These are phyloP conservation scores for Fusarium devonianum DNA, from an alignment of 2,329 filamentous ascomycete species.

Conservation along the genomic window DNA sequence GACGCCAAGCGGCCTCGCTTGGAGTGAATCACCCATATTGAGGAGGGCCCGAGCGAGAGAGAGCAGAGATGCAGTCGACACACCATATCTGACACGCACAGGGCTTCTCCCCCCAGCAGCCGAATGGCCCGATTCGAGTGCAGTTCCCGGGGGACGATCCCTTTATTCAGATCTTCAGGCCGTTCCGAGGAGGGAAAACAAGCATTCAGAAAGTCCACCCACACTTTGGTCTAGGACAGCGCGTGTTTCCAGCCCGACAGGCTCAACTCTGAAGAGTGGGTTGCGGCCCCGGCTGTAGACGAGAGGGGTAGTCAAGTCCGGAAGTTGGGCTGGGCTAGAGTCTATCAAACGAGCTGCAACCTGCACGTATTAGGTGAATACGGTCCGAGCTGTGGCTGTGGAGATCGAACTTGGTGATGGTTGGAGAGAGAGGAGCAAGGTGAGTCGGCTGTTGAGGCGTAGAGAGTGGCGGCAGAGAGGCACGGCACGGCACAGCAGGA, in stretches of 20 bases:
- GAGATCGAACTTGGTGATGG: too few species aligned
- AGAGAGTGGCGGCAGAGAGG: too few species aligned
- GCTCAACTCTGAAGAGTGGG: background rate
- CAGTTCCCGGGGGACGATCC: background rate
- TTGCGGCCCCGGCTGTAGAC: background rate
- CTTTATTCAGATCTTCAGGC: background rate
- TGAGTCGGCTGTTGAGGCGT: too few species aligned
- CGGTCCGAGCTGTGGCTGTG: background rate
- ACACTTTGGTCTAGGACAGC: too few species aligned
- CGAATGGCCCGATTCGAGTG: background rate
- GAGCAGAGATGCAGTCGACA: background rate
- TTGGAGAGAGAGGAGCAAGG: too few species aligned
- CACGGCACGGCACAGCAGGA: too few species aligned
- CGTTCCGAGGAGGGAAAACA: too few species aligned
- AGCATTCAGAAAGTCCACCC: background rate
- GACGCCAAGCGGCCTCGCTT: background rate
- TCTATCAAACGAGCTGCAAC: too few species aligned
- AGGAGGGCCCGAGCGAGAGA: too few species aligned
- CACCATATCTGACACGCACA: background rate
- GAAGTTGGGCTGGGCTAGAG: background rate
- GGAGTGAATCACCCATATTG: slow-evolving; percentile 1
- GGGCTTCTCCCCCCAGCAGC: background rate
- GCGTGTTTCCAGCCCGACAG: background rate
- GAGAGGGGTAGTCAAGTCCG: slow-evolving; percentile 1
- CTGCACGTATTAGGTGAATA: background rate